Conservation (phyloP, 2,329 filamentous ascomycete genomes). For the Lecanicillium sp. region DNA sequence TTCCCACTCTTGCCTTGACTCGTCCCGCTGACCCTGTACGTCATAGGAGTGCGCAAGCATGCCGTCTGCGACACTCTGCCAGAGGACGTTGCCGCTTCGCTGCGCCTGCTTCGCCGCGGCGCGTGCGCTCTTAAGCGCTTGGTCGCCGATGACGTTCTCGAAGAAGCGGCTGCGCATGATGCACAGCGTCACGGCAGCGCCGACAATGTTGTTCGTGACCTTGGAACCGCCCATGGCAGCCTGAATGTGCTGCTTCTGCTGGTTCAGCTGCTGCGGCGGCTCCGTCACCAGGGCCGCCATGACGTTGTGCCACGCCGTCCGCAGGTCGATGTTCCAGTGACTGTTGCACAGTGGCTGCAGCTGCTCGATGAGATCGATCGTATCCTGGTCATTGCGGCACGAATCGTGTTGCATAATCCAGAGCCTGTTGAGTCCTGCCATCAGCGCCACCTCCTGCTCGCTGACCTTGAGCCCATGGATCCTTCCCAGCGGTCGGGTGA, state of each 20-base stretch:
- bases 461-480: constrained; percentile 41
- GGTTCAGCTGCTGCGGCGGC: constrained; percentile 61
- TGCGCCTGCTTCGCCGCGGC: constrained; percentile 63
- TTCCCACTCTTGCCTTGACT: constrained; percentile 35
- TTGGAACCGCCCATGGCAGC: constrained; percentile 65
- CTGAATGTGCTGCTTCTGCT: constrained; percentile 73
- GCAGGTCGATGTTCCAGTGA: constrained; percentile 69
- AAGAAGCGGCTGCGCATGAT: constrained; percentile 83
- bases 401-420: constrained; percentile 64
- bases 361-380: constrained; percentile 55
- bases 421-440: constrained; percentile 62
- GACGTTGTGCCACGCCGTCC: constrained; percentile 71
- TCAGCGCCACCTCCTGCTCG: constrained; percentile 58
- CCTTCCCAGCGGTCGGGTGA: constrained; percentile 39
- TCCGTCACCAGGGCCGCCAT: constrained; percentile 60
- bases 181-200: constrained; percentile 75
- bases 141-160: constrained; percentile 72
- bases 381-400: constrained; percentile 51
- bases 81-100: constrained; percentile 64
- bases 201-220: constrained; percentile 66
- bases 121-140: constrained; percentile 69
- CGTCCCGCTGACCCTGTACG: constrained; percentile 56
- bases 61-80: constrained; percentile 75
- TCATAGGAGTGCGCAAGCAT: constrained; percentile 73
- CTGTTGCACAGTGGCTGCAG: constrained; percentile 62